A percentile compares a stretch with the other conserved stretches of the same genome.
Conservation (phyloP, 768 basidiomycete genomes). For the Lactarius sanguifluus region DNA sequence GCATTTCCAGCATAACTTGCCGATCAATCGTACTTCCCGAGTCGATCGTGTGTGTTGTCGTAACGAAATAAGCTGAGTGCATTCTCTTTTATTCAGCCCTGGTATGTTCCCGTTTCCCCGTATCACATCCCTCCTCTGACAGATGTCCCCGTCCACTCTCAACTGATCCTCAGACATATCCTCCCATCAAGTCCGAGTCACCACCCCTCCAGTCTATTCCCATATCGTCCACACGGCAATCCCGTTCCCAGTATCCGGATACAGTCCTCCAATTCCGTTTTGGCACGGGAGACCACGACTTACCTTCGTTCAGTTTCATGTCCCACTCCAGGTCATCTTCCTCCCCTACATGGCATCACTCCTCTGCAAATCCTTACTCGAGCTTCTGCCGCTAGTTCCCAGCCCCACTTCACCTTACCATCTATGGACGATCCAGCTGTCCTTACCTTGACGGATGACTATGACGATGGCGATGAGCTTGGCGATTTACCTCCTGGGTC, state of each 20-base stretch:
- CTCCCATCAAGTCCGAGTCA: slow-evolving; percentile 28
- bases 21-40: slow-evolving; percentile 1
- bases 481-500: slow-evolving; percentile 44
- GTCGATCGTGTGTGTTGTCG: neutral
- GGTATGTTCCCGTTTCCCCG: slow-evolving; percentile 6
- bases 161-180: neutral
- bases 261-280: slow-evolving; percentile 29
- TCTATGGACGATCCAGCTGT: slow-evolving; percentile 30
- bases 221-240: slow-evolving; percentile 12
- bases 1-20: neutral
- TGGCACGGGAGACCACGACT: slow-evolving; percentile 34
- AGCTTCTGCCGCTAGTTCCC: slow-evolving; percentile 2
- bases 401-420: slow-evolving; percentile 23
- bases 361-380: slow-evolving; percentile 12
- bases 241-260: slow-evolving; percentile 7
- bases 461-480: slow-evolving; percentile 59
- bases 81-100: slow-evolving; percentile 16
- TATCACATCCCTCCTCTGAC: neutral
- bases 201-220: slow-evolving; percentile 20
- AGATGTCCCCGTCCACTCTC: slow-evolving; percentile 18
- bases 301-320: slow-evolving; percentile 29
- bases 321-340: slow-evolving; percentile 30
- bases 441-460: slow-evolving; percentile 58
- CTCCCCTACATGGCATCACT: slow-evolving; percentile 26
- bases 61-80: neutral